Percentiles rank a stretch among this genome's conserved stretches.
Evolutionary conservation across 176 grass and related monocot genomes (phyloP).

Genomic region (Olyra latifolia): DNA sequence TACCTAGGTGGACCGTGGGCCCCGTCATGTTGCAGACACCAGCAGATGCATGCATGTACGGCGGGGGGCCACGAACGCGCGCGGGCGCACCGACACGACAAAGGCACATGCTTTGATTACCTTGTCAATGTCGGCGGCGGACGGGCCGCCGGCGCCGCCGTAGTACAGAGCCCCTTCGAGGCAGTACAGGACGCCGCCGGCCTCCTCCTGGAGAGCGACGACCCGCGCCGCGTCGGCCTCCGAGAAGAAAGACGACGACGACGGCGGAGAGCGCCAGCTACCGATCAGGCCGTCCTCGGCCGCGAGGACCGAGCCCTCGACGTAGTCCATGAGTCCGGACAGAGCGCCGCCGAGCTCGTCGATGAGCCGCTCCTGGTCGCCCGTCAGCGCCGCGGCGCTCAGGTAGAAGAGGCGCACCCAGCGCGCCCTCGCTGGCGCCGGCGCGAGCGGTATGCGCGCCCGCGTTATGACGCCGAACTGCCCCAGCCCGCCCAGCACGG

Average conservation of each 20-base stretch:
- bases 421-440: slow-evolving; percentile 49
- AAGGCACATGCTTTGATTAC: slow-evolving; percentile 3
- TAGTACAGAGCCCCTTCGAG: slow-evolving; percentile 63
- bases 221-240: slow-evolving; percentile 6
- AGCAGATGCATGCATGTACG: not conserved
- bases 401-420: slow-evolving; percentile 62
- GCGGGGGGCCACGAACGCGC: not conserved
- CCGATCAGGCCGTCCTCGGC: slow-evolving; percentile 29
- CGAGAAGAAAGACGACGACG: slow-evolving; percentile 35
- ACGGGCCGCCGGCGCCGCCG: slow-evolving; percentile 16
- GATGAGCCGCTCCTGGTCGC: slow-evolving; percentile 57
- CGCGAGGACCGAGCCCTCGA: slow-evolving; percentile 53
- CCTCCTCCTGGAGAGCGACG: slow-evolving; percentile 18
- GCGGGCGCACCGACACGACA: not conserved
- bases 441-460: slow-evolving; percentile 51
- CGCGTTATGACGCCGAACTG: slow-evolving; percentile 77
- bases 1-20: not conserved
- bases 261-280: slow-evolving; percentile 43
- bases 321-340: slow-evolving; percentile 56
- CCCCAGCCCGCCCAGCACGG: slow-evolving; percentile 63
- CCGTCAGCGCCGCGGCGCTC: slow-evolving; percentile 20
- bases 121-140: slow-evolving; percentile 22
- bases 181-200: slow-evolving; percentile 49
- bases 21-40: too few relatives aligned
- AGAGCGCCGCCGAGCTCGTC: not conserved